Conservation (phyloP, 768 basidiomycete genomes). For the Amanita pallidorosea region DNA sequence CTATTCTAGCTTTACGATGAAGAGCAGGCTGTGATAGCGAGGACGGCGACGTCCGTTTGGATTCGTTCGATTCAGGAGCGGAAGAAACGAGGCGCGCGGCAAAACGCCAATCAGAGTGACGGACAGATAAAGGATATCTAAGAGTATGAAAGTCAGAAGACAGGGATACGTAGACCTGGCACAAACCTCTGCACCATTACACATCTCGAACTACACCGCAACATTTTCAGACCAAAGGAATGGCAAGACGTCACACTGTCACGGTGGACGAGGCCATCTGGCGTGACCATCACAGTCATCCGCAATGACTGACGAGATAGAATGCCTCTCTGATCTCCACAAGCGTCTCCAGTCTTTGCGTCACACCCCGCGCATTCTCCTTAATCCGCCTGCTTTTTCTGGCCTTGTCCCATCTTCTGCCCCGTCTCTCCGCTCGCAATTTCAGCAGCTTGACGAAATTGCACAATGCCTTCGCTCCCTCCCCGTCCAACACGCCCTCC, state of each 20-base stretch:
- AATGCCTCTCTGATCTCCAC: slow-evolving; percentile 35
- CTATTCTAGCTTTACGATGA: slow-evolving; percentile 35
- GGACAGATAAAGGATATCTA: neutral
- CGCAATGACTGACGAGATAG: slow-evolving; percentile 23
- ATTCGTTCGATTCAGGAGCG: slow-evolving; percentile 6
- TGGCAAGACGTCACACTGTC: neutral
- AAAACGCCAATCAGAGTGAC: neutral
- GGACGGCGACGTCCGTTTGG: neutral
- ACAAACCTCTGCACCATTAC: slow-evolving; percentile 9
- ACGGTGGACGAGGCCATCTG: neutral
- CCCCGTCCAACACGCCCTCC: slow-evolving; percentile 47
- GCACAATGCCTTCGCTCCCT: slow-evolving; percentile 37
- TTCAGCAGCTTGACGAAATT: slow-evolving; percentile 36
- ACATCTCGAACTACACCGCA: slow-evolving; percentile 10
- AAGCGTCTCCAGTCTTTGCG: slow-evolving; percentile 32
- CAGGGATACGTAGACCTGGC: neutral
- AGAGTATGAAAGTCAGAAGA: neutral
- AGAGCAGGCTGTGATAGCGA: slow-evolving; percentile 6
- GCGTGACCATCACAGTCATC: neutral
- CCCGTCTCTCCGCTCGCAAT: slow-evolving; percentile 24
- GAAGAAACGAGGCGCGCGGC: slow-evolving; percentile 8
- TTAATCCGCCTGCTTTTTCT: slow-evolving; percentile 22
- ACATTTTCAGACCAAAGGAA: slow-evolving; percentile 6
- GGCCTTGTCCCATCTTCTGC: slow-evolving; percentile 11
- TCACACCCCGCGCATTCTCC: slow-evolving; percentile 32